Evolutionary conservation across 2,329 filamentous ascomycete genomes (phyloP), one percentile per base, ranked within the genome.

Genomic region (Xylariaceae sp.): DNA sequence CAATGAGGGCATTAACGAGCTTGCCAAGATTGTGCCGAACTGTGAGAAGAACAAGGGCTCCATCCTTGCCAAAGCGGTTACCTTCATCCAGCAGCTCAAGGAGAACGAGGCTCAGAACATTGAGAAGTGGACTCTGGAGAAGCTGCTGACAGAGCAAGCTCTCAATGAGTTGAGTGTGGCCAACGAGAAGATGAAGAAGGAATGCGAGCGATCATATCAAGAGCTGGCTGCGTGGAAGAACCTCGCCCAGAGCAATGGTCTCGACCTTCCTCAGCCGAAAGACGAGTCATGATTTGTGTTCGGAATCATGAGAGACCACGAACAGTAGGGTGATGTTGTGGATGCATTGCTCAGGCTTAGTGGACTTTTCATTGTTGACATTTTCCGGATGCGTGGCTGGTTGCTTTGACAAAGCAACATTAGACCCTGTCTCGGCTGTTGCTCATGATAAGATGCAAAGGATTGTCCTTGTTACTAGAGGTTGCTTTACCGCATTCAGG

Each of bases 11-110:
- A 98, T 98, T 58, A 97, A 96, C 62, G 93, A 97, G 67, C 80
- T 98, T 22, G 88, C 92, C 56, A 97, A 96, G 72, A 95, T 98
- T 55, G 93, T 98, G 0, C 93, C 93, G 0, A 90, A 90, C 12
- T 96, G 92, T 61, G 93, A 98, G 69, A 98, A 97, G 76, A 97
- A 98, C 74, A 98, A 98, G 70, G 93, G 93, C 1, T 94, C 90
- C 2, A 97, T 98, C 54, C 74, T 98, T 29, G 88, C 94, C 64
- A 88, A 92, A 25, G 90, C 93, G 0, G 92, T 96, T 8, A 84
- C 89, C 53, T 97, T 95, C 71, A 97, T 98, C 64, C 86, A 83
- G 10, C 90, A 96, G 62, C 79, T 98, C 32, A 94, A 93, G 65
- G 90, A 96, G 65, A 94, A 95, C 57, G 92, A 95, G 65, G 82